These are phyloP conservation scores for Wilcoxina mikolae DNA, from an alignment of 495 filamentous ascomycete species.

Conservation along the genomic window DNA sequence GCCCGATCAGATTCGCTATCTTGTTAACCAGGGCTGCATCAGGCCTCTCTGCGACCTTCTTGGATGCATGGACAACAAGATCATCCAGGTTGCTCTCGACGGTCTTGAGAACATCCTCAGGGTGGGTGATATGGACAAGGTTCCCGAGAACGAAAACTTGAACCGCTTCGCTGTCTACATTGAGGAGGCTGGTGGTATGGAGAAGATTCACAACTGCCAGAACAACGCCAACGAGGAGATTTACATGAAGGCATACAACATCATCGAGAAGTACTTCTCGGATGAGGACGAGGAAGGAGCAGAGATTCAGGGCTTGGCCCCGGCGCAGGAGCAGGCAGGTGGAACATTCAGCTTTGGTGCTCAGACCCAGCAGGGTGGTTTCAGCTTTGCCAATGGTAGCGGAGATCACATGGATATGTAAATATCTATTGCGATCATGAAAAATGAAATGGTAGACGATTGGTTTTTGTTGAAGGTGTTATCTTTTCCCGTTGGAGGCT, in stretches of 20 bases:
- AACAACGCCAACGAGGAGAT: conserved; percentile 99
- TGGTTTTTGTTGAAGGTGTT: background rate
- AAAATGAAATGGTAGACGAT: background rate
- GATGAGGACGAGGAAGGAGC: conserved; percentile 77
- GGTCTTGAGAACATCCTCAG: conserved; percentile 99
- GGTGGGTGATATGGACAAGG: conserved; percentile 97
- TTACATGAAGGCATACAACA: conserved; percentile 99
- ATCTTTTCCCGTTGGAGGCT: background rate
- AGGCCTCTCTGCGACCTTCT: conserved; percentile 94
- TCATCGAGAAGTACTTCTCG: conserved; percentile 99
- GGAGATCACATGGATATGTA: conserved; percentile 98
- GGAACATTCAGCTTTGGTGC: conserved; percentile 78
- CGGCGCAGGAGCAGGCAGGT: conserved; percentile 36
- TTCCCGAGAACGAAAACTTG: conserved; percentile 62
- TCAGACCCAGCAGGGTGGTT: conserved; percentile 59
- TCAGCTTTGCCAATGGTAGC: conserved; percentile 78
- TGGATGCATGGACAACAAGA: conserved; percentile 98
- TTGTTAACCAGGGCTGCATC: conserved; percentile 87
- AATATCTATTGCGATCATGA: conserved; percentile 22
- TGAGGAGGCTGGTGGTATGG: conserved; percentile 97
- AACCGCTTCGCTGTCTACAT: conserved; percentile 98
- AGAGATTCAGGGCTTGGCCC: conserved; percentile 44
- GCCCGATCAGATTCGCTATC: conserved; percentile 93
- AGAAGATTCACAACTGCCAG: conserved; percentile 99
- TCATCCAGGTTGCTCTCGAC: conserved; percentile 97